These are phyloP conservation scores for Phytophthora quininea DNA, from an alignment of 352 stramenopile genomes.

Conservation along the genomic window DNA sequence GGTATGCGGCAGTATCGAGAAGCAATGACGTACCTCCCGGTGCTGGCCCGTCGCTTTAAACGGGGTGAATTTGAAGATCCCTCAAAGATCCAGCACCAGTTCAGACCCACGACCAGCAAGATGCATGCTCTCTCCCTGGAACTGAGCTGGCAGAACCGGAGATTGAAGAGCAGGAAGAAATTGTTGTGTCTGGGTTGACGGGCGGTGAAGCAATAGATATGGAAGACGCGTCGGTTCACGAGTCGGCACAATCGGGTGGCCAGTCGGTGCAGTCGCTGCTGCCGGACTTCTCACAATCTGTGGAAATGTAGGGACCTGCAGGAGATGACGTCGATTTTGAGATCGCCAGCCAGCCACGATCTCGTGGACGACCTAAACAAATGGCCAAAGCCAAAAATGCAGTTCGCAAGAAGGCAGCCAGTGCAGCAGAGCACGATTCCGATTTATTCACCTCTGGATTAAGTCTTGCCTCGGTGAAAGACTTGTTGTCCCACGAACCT, in stretches of 20 bases:
- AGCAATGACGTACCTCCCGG: neutral
- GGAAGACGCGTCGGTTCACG: too few relatives aligned
- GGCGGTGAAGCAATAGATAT: too few relatives aligned
- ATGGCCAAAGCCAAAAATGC: constrained; percentile 4
- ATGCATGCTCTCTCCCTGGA: neutral
- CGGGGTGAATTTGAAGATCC: neutral
- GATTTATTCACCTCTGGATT: neutral
- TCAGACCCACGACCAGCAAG: too few relatives aligned
- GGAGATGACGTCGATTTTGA: neutral
- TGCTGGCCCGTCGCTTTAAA: neutral
- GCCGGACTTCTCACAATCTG: neutral
- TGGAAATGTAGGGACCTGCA: neutral
- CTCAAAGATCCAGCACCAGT: neutral
- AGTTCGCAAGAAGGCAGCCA: neutral
- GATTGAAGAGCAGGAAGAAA: too few relatives aligned
- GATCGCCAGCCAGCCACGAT: neutral
- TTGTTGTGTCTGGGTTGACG: too few relatives aligned
- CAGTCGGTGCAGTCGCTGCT: neutral
- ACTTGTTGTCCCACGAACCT: neutral
- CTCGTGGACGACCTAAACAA: neutral
- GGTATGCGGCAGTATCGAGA: constrained; percentile 7
- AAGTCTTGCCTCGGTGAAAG: neutral
- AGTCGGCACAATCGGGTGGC: neutral
- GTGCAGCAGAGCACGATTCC: neutral
- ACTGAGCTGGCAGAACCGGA: neutral